A percentile compares a stretch with the other conserved stretches of the same genome.
These are phyloP conservation scores for Anaeromyces robustus DNA, from an alignment of 192 early-diverging fungal species.

Conservation along the genomic window DNA sequence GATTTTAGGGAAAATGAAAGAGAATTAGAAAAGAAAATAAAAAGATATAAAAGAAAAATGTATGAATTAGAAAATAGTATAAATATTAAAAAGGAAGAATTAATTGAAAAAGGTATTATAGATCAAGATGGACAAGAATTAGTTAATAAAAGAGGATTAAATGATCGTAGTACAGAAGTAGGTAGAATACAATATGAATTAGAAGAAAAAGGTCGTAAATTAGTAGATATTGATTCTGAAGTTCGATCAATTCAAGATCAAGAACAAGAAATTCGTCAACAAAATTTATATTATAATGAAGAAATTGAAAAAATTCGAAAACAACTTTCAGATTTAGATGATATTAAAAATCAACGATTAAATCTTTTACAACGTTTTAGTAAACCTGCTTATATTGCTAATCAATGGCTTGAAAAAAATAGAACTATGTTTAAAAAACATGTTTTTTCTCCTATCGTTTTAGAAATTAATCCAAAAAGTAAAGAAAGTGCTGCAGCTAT, in stretches of 20 bases:
- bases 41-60: not conserved
- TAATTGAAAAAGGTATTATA: not conserved
- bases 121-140: not conserved
- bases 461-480: constrained; percentile 58
- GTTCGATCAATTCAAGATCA: not conserved
- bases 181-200: not conserved
- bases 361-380: constrained; percentile 25
- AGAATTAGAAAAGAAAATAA: not conserved
- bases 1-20: not conserved
- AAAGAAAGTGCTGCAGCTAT: constrained; percentile 40
- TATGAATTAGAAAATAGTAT: not conserved
- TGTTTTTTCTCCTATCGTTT: constrained; percentile 54
- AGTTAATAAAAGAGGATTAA: not conserved
- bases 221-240: not conserved
- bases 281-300: not conserved
- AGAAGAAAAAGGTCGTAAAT: not conserved
- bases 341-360: constrained; percentile 34
- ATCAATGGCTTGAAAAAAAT: constrained; percentile 55
- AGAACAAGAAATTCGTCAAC: not conserved
- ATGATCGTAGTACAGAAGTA: not conserved
- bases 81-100: not conserved
- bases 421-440: constrained; percentile 38
- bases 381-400: constrained; percentile 37
- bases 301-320: not conserved
- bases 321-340: constrained; percentile 41